These are phyloP conservation scores for Isatis lusitanica DNA, from an alignment of 441 rosid species.

Conservation along the genomic window DNA sequence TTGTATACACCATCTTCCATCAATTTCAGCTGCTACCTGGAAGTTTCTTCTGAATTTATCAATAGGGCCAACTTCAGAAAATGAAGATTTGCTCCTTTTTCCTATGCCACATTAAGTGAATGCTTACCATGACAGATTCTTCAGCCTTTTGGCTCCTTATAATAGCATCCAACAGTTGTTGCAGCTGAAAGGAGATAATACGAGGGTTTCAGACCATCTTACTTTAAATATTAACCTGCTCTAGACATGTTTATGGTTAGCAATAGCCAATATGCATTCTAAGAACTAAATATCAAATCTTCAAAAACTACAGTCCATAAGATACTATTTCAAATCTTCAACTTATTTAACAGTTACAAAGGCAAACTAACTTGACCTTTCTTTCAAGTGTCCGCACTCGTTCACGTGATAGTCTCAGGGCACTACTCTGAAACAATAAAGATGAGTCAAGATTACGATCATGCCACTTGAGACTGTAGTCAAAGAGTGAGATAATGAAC, in stretches of 20 bases:
- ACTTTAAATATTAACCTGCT: not conserved
- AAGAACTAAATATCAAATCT: not conserved
- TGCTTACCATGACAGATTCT: conserved; percentile 57
- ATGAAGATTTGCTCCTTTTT: conserved; percentile 11
- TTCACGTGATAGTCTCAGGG: conserved; percentile 64
- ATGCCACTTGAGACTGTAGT: not conserved
- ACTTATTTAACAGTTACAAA: not conserved
- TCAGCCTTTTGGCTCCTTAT: conserved; percentile 59
- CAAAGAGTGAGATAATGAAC: conserved; percentile 35
- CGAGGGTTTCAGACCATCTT: conserved; percentile 1
- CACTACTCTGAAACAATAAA: conserved; percentile 61
- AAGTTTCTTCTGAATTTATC: conserved; percentile 20
- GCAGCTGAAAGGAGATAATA: conserved; percentile 54
- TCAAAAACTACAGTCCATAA: not conserved
- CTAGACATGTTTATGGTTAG: too few species aligned
- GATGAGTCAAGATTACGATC: conserved; percentile 10
- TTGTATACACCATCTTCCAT: conserved; percentile 88
- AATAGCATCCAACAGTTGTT: conserved; percentile 69
- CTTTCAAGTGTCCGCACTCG: conserved; percentile 67
- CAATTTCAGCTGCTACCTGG: conserved; percentile 62
- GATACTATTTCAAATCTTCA: not conserved
- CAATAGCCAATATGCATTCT: not conserved
- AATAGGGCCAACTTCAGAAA: conserved; percentile 23
- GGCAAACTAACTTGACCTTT: conserved; percentile 48
- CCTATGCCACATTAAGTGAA: conserved; percentile 4